Evolutionary conservation across 257 asterid species (phyloP).

Genomic region (Fraxinus cuspidata): DNA sequence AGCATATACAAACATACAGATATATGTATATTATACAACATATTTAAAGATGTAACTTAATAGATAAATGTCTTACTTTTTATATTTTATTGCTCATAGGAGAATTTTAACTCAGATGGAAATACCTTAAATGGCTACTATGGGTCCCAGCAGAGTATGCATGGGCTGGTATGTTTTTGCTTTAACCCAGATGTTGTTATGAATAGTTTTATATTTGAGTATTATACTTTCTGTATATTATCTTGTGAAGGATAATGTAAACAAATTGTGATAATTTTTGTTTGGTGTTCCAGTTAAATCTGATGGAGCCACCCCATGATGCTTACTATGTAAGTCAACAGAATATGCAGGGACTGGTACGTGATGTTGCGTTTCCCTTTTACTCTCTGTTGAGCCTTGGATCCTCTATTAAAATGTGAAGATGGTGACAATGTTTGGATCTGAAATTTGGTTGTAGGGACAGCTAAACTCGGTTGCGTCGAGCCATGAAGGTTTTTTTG

Average conservation of each 20-base stretch:
- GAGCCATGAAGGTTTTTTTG: constrained; percentile 71
- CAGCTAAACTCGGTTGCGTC: constrained; percentile 66
- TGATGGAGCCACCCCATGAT: constrained; percentile 97
- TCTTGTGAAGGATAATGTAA: constrained; percentile 39
- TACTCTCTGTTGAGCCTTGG: not conserved
- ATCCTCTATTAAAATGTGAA: constrained; percentile 33
- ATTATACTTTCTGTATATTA: constrained; percentile 12
- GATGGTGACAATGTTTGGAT: constrained; percentile 24
- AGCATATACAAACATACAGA: not conserved
- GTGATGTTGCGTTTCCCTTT: constrained; percentile 30
- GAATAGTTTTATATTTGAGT: not conserved
- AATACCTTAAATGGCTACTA: constrained; percentile 68
- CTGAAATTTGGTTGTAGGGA: constrained; percentile 54
- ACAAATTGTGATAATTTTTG: constrained; percentile 20
- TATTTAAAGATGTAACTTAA: constrained; percentile 10
- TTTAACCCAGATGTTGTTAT: constrained; percentile 13
- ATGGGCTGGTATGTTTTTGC: constrained; percentile 69
- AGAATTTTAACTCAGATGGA: constrained; percentile 64
- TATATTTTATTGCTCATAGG: constrained; percentile 47
- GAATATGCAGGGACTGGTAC: constrained; percentile 82
- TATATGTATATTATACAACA: not conserved
- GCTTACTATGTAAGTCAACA: constrained; percentile 74
- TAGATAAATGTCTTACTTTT: not conserved
- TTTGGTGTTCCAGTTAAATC: constrained; percentile 48
- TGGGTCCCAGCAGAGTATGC: constrained; percentile 85